These are phyloP conservation scores for Leccinum longicurvipes DNA, from an alignment of 768 basidiomycete species.

Conservation along the genomic window DNA sequence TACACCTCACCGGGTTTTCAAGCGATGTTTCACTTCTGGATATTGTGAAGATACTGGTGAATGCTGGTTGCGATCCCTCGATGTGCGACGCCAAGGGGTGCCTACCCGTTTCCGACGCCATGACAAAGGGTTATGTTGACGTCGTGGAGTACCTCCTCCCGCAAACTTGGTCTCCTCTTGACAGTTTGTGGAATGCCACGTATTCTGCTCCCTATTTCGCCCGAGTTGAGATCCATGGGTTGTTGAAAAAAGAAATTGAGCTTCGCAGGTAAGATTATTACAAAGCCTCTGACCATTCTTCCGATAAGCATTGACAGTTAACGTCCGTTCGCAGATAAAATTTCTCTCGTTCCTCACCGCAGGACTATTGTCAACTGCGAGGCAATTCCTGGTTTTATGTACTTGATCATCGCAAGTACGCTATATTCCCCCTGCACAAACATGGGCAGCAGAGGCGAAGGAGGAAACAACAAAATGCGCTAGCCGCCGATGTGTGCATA, in stretches of 20 bases:
- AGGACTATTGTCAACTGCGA: too few relatives aligned
- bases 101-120: neutral
- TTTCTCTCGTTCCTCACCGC: neutral
- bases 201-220: neutral
- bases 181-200: neutral
- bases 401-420: too few relatives aligned
- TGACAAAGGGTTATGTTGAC: neutral
- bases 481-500: too few relatives aligned
- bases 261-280: neutral
- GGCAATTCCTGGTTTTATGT: too few relatives aligned
- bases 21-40: neutral
- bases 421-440: too few relatives aligned
- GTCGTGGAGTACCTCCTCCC: neutral
- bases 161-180: neutral
- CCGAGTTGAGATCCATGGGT: neutral
- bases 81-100: neutral
- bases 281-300: neutral
- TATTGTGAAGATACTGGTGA: neutral
- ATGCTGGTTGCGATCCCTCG: constrained; percentile 2
- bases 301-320: neutral
- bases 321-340: neutral
- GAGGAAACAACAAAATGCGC: too few relatives aligned
- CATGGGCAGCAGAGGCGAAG: too few relatives aligned
- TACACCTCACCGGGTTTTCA: neutral
- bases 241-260: neutral